Evolutionary conservation across 202 grass and related monocot species (phyloP), one percentile per base, ranked within the genome.

Genomic region (Schoenoplectus tabernaemontani): DNA sequence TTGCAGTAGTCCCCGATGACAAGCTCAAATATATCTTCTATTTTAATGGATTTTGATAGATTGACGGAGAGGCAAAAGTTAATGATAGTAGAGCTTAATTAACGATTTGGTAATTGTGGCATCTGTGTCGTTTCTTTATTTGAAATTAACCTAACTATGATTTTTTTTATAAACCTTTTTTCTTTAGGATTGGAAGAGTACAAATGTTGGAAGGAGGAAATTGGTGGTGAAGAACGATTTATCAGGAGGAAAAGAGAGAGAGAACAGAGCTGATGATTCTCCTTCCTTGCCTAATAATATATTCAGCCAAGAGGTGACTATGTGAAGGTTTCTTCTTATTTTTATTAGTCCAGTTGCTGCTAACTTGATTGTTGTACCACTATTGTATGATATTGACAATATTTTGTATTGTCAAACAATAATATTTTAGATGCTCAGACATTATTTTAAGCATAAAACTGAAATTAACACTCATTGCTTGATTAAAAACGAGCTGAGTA

Each of bases 171-270:
- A 9, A n/a, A 56, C 30, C 28, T 37, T 80, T 47, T 80, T 63
- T 8, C 32, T 19, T 50, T 37, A 80, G 78, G 36, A 19, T 7
- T 80, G 24, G 22, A 64, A 50, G 58, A 20, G 59, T 79, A 63
- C 22, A 65, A 36, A 41, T 80, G 39, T 80, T 4, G 39, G 44
- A 34, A 64, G 9, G 59, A 19, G 58, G 39, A 64, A 23, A 47
- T 63, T 77, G 82, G 60, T 77, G 82, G 78, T 80, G 39, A 80
- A 13, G 62, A 80, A 80, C 65, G 59, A 59, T 65, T 51, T 80
- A 51, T 80, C 78, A 50, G 78, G 77, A 47, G 77, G 34, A 34
- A 7, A 65, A 48, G 59, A 64, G 36, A 59, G 75, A 59, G 51
- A 59, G 42, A 59, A 78, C 32, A 48, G 59, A 47, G 47, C 48